Evolutionary conservation across 139 green algal species (phyloP).

Genomic region (Astrephomene gubernaculifera): DNA sequence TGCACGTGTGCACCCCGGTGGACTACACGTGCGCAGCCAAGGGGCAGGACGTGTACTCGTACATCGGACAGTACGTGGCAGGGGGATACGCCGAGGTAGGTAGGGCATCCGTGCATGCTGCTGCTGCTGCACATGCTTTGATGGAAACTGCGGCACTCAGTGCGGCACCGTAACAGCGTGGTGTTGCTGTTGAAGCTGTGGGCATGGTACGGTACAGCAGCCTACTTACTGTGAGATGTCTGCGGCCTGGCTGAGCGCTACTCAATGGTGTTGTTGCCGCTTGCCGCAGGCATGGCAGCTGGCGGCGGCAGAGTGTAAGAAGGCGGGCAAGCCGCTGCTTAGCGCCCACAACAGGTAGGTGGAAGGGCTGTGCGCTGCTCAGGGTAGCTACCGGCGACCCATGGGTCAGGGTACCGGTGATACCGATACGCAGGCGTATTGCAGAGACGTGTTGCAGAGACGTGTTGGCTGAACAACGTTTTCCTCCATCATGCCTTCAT

Average conservation of each 20-base stretch:
- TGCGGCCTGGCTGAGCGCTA: background rate
- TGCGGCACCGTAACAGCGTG: no score
- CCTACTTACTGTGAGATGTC: background rate
- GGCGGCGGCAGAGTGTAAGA: background rate
- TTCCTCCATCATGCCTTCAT: background rate
- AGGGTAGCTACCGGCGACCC: background rate
- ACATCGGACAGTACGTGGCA: background rate
- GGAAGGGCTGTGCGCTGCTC: no score
- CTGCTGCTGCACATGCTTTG: no score
- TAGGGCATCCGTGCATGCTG: no score
- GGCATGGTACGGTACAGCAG: background rate
- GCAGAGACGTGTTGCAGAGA: no score
- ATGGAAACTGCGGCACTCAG: background rate
- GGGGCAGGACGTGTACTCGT: background rate
- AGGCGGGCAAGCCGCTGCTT: background rate
- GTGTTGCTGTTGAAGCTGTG: background rate
- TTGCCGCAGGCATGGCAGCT: slow-evolving; percentile 13
- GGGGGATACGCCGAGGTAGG: slow-evolving; percentile 19
- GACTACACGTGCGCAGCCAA: slow-evolving; percentile 29
- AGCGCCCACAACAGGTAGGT: background rate
- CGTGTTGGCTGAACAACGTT: background rate
- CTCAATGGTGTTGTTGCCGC: background rate
- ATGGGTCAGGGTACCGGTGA: background rate
- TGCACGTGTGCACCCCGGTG: slow-evolving; percentile 1
- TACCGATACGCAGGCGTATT: no score